phyloP scores from a whole-genome alignment of 2,329 filamentous ascomycete genomes.

The Penicillium sp. region DNA sequence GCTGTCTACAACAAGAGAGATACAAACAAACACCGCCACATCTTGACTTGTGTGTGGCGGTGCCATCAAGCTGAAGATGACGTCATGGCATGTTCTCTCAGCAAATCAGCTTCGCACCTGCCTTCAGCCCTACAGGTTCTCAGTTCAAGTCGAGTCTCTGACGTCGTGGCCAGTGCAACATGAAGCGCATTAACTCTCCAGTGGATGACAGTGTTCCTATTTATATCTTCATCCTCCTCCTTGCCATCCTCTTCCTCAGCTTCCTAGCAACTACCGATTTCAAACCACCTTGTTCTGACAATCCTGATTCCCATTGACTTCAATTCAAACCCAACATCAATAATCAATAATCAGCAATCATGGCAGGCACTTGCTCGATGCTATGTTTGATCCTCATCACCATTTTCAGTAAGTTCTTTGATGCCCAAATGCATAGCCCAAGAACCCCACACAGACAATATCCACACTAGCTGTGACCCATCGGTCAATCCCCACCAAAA shows the following conservation, averaged over 20 bases:
- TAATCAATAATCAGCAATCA: slow-evolving; percentile 16
- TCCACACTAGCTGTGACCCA: neutral
- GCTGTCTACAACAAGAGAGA: neutral
- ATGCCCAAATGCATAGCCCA: neutral
- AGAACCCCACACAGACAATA: neutral
- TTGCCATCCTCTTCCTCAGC: slow-evolving; percentile 28
- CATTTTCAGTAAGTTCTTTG: slow-evolving; percentile 42
- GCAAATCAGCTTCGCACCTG: slow-evolving; percentile 5
- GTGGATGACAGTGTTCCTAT: slow-evolving; percentile 28
- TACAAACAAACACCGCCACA: slow-evolving; percentile 5
- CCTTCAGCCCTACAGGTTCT: slow-evolving; percentile 17
- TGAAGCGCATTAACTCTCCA: slow-evolving; percentile 27
- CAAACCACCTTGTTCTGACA: slow-evolving; percentile 13
- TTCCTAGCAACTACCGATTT: slow-evolving; percentile 23
- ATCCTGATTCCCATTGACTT: slow-evolving; percentile 3
- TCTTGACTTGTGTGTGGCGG: neutral
- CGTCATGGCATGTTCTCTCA: neutral
- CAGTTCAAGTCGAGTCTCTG: slow-evolving; percentile 12
- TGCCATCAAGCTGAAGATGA: neutral
- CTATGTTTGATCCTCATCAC: slow-evolving; percentile 49
- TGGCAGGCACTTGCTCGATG: slow-evolving; percentile 38
- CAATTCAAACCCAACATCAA: neutral
- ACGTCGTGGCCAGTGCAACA: slow-evolving; percentile 21
- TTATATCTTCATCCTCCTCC: slow-evolving; percentile 31
- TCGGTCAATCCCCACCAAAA: neutral